These are phyloP conservation scores for Puccinia horiana DNA, from an alignment of 1,284 basidiomycete genomes.

Conservation along the genomic window DNA sequence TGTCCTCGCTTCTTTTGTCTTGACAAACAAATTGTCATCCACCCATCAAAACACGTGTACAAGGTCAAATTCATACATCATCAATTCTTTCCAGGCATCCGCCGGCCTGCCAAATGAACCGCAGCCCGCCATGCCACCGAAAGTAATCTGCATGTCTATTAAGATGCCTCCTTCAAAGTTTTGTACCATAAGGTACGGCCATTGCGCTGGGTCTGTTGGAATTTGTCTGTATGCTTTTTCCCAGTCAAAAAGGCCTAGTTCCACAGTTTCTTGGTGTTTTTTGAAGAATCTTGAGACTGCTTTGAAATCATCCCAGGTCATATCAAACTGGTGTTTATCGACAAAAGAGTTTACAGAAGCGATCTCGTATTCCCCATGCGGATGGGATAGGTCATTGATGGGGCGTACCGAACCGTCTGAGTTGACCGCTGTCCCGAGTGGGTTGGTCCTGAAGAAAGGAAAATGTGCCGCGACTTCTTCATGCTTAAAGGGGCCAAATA, in stretches of 20 bases:
- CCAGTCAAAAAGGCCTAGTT: too few relatives aligned
- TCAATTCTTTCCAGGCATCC: constrained; percentile 5
- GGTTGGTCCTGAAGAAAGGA: not conserved
- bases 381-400: too few relatives aligned
- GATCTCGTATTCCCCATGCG: too few relatives aligned
- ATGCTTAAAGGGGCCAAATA: not conserved
- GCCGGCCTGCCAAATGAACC: not conserved
- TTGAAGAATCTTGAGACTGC: too few relatives aligned
- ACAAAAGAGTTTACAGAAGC: too few relatives aligned
- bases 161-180: too few relatives aligned
- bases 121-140: constrained; percentile 4
- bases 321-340: too few relatives aligned
- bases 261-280: too few relatives aligned
- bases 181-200: too few relatives aligned
- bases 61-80: not conserved
- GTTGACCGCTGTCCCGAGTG: not conserved
- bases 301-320: too few relatives aligned
- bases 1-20: not conserved
- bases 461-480: not conserved
- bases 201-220: not conserved
- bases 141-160: too few relatives aligned
- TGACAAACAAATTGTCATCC: not conserved
- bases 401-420: not conserved
- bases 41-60: not conserved
- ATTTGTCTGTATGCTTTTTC: too few relatives aligned